Evolutionary conservation across 345 rosid species (phyloP).

Genomic region (Sisymbrium altissimum): DNA sequence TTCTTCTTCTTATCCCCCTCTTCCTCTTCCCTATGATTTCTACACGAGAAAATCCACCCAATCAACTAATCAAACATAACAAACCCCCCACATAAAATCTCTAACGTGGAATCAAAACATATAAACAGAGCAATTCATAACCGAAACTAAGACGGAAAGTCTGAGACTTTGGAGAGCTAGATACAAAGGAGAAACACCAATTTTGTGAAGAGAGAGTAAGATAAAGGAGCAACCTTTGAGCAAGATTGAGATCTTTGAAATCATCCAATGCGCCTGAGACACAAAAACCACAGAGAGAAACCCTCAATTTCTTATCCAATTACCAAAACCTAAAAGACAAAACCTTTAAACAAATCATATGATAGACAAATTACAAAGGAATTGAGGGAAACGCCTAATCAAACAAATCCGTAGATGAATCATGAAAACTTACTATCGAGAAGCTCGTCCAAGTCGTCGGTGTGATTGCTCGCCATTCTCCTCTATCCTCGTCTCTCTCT

Average conservation of each 20-base stretch:
- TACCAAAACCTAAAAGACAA: neutral
- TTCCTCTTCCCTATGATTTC: constrained; percentile 43
- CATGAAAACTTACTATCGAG: constrained; percentile 69
- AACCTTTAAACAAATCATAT: constrained; percentile 1
- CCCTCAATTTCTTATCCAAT: neutral
- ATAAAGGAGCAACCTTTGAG: constrained; percentile 45
- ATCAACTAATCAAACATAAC: neutral
- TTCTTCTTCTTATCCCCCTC: constrained; percentile 17
- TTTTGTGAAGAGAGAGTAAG: neutral
- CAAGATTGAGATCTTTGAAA: constrained; percentile 78
- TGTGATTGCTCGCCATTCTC: constrained; percentile 49
- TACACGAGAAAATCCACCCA: constrained; percentile 9
- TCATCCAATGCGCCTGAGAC: constrained; percentile 90
- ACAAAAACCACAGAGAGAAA: constrained; percentile 22
- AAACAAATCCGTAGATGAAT: neutral
- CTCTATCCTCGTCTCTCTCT: neutral
- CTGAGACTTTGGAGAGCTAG: constrained; percentile 13
- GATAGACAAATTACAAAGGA: too few relatives aligned
- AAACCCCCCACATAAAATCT: neutral
- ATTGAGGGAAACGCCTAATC: neutral
- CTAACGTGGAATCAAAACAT: neutral
- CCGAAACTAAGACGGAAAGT: neutral
- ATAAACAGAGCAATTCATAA: neutral
- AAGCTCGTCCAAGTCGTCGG: constrained; percentile 90
- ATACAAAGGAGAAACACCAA: neutral